Percentiles rank a stretch among this genome's conserved stretches.
Evolutionary conservation across 441 rosid genomes (phyloP).

Genomic region (Aleurites moluccanus): DNA sequence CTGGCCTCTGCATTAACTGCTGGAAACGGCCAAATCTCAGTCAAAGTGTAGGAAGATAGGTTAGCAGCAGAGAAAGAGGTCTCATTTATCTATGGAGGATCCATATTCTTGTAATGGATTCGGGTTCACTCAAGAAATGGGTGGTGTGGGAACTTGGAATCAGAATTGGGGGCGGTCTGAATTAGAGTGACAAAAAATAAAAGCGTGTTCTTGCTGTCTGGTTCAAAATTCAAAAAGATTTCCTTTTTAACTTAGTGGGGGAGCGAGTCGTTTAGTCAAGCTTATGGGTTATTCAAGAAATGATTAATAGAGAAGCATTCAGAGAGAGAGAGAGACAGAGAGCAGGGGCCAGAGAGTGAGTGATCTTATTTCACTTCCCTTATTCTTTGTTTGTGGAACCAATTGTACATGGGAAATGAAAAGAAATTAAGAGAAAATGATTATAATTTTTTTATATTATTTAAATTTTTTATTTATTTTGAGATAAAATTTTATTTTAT

Average conservation of each 20-base stretch:
- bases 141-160: slow-evolving; percentile 13
- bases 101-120: slow-evolving; percentile 42
- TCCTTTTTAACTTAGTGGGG: neutral
- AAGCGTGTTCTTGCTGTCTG: neutral
- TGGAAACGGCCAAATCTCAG: slow-evolving; percentile 80
- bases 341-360: slow-evolving; percentile 7
- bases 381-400: too few species aligned
- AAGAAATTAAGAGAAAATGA: too few species aligned
- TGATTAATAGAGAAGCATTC: slow-evolving; percentile 1
- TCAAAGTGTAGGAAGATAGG: slow-evolving; percentile 65
- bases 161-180: slow-evolving; percentile 15
- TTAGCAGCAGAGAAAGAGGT: slow-evolving; percentile 79
- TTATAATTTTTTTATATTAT: too few species aligned
- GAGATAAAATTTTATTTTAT: too few species aligned
- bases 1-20: slow-evolving; percentile 24
- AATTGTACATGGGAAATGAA: too few species aligned
- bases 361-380: slow-evolving; percentile 1
- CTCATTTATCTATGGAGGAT: slow-evolving; percentile 74
- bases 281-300: neutral
- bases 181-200: neutral
- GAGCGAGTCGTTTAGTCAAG: neutral
- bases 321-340: neutral
- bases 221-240: neutral
- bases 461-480: too few species aligned
- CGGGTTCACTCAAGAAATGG: slow-evolving; percentile 8